Percentiles rank a stretch among this genome's conserved stretches.
Conservation (phyloP, 139 green algal species). For the Auxenochlorella pyrenoidosa region DNA sequence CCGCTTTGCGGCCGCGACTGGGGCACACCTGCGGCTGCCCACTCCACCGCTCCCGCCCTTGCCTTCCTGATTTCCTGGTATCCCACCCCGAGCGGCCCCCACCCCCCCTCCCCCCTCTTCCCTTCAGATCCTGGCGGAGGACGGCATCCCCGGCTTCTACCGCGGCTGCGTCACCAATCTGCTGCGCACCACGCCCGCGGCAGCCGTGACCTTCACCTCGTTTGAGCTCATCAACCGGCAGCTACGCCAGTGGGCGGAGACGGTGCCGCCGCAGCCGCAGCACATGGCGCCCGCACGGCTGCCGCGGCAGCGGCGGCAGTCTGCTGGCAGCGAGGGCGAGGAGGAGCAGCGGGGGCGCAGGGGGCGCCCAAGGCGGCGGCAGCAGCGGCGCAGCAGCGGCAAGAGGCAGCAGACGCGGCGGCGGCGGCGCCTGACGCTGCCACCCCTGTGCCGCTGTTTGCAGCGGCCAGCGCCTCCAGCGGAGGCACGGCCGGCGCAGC, state of each 20-base stretch:
- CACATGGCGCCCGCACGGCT: not conserved
- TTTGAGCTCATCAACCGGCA: slow-evolving; percentile 94
- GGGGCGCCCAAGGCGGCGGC: not conserved
- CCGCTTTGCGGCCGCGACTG: too few relatives aligned
- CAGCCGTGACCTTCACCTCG: slow-evolving; percentile 96
- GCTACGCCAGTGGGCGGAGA: slow-evolving; percentile 57
- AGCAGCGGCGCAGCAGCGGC: not conserved
- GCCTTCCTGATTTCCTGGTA: too few relatives aligned
- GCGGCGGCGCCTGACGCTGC: not conserved
- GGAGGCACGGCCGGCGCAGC: not conserved
- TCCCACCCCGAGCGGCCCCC: too few relatives aligned
- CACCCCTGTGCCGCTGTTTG: slow-evolving; percentile 1
- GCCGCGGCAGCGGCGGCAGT: not conserved
- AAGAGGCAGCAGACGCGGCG: not conserved
- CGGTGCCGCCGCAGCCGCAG: not conserved
- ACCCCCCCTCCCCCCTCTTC: not conserved
- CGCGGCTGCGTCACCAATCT: slow-evolving; percentile 93
- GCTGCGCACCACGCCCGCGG: slow-evolving; percentile 93
- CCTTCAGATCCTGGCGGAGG: slow-evolving; percentile 61
- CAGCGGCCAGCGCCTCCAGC: slow-evolving; percentile 1
- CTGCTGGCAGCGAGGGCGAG: not conserved
- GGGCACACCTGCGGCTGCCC: too few relatives aligned
- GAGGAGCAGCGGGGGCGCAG: not conserved
- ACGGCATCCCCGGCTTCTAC: slow-evolving; percentile 79
- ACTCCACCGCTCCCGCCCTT: too few relatives aligned